A percentile compares a stretch with the other conserved stretches of the same genome.
Conservation (phyloP, 2,329 filamentous ascomycete genomes). For the Aureobasidium sp. region DNA sequence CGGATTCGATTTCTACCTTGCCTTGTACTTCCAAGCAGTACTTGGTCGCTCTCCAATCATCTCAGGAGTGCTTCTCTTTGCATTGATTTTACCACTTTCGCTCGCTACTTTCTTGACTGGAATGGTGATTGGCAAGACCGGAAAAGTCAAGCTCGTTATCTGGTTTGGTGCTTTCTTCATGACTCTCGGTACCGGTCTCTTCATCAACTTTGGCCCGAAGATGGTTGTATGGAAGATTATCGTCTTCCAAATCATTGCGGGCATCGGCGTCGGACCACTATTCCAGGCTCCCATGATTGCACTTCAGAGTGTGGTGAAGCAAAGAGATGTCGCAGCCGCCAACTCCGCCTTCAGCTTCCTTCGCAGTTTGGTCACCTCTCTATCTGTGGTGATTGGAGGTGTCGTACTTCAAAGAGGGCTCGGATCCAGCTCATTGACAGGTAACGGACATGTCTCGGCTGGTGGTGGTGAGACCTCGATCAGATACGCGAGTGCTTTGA, state of each 20-base stretch:
- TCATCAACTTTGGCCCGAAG: conserved; percentile 43
- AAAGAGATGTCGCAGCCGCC: conserved; percentile 55
- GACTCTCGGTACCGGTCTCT: conserved; percentile 53
- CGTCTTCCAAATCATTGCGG: conserved; percentile 55
- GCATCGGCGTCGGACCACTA: conserved; percentile 57
- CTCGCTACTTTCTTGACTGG: conserved; percentile 51
- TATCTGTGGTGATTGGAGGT: conserved; percentile 56
- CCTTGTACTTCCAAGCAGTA: conserved; percentile 77
- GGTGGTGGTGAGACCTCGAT: background rate
- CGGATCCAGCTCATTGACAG: conserved; percentile 26
- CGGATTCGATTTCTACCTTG: conserved; percentile 73
- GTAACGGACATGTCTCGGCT: conserved; percentile 28
- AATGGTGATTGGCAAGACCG: conserved; percentile 55
- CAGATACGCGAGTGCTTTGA: conserved; percentile 47
- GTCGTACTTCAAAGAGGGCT: conserved; percentile 57
- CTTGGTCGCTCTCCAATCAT: conserved; percentile 65
- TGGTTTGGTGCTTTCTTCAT: conserved; percentile 48
- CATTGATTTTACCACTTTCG: conserved; percentile 69
- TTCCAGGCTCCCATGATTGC: conserved; percentile 64
- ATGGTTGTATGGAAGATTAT: conserved; percentile 48
- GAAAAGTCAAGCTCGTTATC: conserved; percentile 52
- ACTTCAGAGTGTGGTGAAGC: conserved; percentile 58
- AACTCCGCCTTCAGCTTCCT: conserved; percentile 59
- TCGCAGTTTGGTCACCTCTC: conserved; percentile 48
- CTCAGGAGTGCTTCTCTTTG: conserved; percentile 54